Evolutionary conservation across 2,329 filamentous ascomycete genomes (phyloP), one percentile per base, ranked within the genome.

Genomic region (Talaromyces sp.): DNA sequence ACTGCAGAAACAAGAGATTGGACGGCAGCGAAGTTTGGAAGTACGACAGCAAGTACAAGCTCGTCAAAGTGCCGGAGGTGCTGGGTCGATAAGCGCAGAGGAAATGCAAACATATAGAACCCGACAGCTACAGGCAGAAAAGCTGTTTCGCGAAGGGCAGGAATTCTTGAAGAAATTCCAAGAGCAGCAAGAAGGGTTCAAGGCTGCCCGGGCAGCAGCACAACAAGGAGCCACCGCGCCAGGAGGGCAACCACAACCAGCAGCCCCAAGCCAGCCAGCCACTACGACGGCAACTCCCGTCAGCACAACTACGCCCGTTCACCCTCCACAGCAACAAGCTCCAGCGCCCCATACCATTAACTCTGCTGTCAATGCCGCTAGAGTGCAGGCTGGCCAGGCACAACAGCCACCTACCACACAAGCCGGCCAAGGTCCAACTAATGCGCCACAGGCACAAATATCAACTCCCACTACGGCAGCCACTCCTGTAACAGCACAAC

Each of bases 81-180:
- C 82, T 70, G 75, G 70, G 4, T 73, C 75, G 67, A 66, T 66
- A n/a, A 45, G 22, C 27, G 17, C 54, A 11, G 77, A 81, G 59
- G 81, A 83, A 65, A 72, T 78, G 43, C 76, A 78, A 61, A 77
- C 79, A 15, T 78, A 79, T 67, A 78, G 79, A 64, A 79, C 72
- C 60, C 74, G 77, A n/a, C 78, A 79, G 71, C 5, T 76, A 15
- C 70, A 74, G 40, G 77, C 78, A 5, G 77, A 80, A 63, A 80
- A 78, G 65, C 70, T 79, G 8, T 76, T 72, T 64, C 75, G 76
- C 34, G 80, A 82, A 67, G 79, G 79, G n/a, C 78, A 74, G 53
- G 78, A 79, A 13, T 82, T 82, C 66, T 70, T 83, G 67, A 76
- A 73, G 45, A 82, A 82, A 65, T 83, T 83, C 73, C 80, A 79